Evolutionary conservation across 148 eudicot genomes (phyloP).

Genomic region (Rhododendron molle): DNA sequence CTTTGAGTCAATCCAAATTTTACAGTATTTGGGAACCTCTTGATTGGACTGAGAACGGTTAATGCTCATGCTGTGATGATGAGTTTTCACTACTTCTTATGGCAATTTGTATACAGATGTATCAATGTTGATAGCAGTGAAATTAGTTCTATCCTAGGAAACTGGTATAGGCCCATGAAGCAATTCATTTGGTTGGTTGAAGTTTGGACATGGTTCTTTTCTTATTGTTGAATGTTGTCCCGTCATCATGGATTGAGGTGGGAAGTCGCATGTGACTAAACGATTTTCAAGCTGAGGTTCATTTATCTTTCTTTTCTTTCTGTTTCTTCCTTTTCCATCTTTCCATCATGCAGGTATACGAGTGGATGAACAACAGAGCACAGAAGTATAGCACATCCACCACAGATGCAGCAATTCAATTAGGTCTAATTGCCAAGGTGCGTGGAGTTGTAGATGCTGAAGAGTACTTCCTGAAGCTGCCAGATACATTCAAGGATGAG

Average conservation of each 20-base stretch:
- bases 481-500: constrained; percentile 54
- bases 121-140: neutral
- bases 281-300: neutral
- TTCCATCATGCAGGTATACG: constrained; percentile 52
- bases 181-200: neutral
- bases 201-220: neutral
- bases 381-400: constrained; percentile 57
- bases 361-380: constrained; percentile 75
- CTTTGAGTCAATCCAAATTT: neutral
- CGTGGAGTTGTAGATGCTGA: constrained; percentile 73
- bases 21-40: neutral
- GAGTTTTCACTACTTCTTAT: neutral
- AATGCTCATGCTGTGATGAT: neutral
- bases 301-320: neutral
- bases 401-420: constrained; percentile 80
- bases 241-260: neutral
- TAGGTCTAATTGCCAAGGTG: constrained; percentile 77
- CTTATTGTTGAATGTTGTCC: neutral
- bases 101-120: neutral
- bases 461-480: constrained; percentile 61
- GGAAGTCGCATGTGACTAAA: neutral
- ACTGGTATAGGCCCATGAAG: neutral
- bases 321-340: neutral
- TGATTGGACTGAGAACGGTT: neutral
- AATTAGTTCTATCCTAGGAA: neutral